Base-by-base conservation (phyloP, 2,329 filamentous ascomycete genomes). In the Aspergillus candidus region DNA sequence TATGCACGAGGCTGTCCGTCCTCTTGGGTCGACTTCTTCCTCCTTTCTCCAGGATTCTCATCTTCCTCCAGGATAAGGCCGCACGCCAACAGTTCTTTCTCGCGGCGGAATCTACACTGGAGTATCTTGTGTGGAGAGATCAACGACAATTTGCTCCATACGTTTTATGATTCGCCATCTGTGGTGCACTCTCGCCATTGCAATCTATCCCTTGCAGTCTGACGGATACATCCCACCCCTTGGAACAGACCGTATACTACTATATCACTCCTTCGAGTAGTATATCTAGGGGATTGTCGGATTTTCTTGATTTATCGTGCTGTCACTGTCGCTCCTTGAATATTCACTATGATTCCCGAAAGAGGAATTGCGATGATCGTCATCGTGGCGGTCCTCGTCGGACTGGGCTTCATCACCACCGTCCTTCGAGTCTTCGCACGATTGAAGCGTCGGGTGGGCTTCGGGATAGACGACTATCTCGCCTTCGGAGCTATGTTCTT, bases 391-490 rank as follows among this genome's bases (percentile, higher is more conserved):
- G 59, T 58, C 44, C 51, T 64, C 43, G 59, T 64, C 14, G 49
- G 47, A 29, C 44, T 64, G 4, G 53, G 57, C 33, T 35, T 61
- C 4, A 38, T 59, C 8, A 53, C 54, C 3, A 57, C 61, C 4
- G 44, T 55, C 3, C 30, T 63, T 18, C 58, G 60, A 12, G 43
- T 58, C 13, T 31, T 57, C 27, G 61, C 61, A 35, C 56, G 61
- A 11, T 30, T 59, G 4, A 57, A 53, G 33, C 52, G 60, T 22
- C 53, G 57, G 51, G 58, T 64, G 8, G 43, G 45, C 6, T 57
- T 64, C 29, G 60, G 57, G 0, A 15, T 59, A n/a, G 59, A 64
- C 48, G 60, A 64, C 43, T 62, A 63, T 40, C 53, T 64, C 11
- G 59, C 55, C 38, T 49, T 60, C 13, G 3, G 52, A 1, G 58